A percentile compares a stretch with the other conserved stretches of the same genome.
phyloP scores from a whole-genome alignment of 1,139 yeast species.

The Nakaseomyces kungkrabaensis region DNA sequence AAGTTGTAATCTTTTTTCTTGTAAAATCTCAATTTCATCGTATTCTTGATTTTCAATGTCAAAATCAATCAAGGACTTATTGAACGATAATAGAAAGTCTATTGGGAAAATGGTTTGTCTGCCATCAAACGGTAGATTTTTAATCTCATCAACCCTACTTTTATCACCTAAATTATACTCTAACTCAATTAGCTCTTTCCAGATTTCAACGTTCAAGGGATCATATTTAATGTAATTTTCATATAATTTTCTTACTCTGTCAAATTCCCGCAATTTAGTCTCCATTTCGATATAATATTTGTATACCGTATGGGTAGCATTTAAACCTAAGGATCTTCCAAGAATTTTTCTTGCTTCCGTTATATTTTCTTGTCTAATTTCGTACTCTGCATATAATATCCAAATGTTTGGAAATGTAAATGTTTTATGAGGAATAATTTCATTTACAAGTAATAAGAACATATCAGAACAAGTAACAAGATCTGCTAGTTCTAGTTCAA shows the following conservation, averaged over 20 bases:
- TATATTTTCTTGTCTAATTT: constrained; percentile 49
- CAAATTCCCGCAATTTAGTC: constrained; percentile 55
- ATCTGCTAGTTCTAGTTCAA: constrained; percentile 43
- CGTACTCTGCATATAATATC: constrained; percentile 65
- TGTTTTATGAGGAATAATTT: constrained; percentile 43
- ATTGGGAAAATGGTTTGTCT: constrained; percentile 31
- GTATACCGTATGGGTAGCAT: constrained; percentile 52
- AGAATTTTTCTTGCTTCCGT: constrained; percentile 54
- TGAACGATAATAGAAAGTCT: constrained; percentile 9
- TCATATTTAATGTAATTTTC: constrained; percentile 55
- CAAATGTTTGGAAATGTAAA: constrained; percentile 70
- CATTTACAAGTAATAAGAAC: constrained; percentile 41
- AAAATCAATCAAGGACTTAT: constrained; percentile 36
- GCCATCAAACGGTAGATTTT: constrained; percentile 31
- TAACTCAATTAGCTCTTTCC: constrained; percentile 56
- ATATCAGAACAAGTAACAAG: constrained; percentile 39
- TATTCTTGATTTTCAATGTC: constrained; percentile 52
- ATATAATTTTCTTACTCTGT: constrained; percentile 63
- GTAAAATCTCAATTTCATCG: constrained; percentile 46
- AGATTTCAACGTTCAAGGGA: constrained; percentile 36
- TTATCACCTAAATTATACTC: constrained; percentile 65
- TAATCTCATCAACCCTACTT: constrained; percentile 56
- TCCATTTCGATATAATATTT: constrained; percentile 49
- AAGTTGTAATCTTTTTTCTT: constrained; percentile 34
- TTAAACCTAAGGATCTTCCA: constrained; percentile 62